Evolutionary conservation across 1,284 basidiomycete genomes (phyloP), one percentile per base, ranked within the genome.

Genomic region (Takashimella tepidaria): DNA sequence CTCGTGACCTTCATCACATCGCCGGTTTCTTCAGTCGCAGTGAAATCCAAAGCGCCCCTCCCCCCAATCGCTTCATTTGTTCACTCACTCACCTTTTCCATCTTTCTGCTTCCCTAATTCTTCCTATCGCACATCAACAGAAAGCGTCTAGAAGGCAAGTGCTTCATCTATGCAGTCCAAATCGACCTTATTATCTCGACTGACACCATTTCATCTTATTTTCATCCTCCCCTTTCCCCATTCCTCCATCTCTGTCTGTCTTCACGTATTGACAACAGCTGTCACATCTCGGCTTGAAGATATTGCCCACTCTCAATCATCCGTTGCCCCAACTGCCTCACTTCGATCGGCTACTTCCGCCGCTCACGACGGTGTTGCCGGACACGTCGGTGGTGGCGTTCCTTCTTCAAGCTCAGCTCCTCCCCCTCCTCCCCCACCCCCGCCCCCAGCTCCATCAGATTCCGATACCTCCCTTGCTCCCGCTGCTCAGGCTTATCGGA

Each of bases 261-360:
- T 31, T 13, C n/a, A 23, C 13, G 50, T 58, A 45, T 49, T 44
- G 8, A 56, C 23, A 65, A 88, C 95, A 80, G 95, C 96, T 45
- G 91, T 92, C 2, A 93, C 92, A 6, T 92, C 90, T 49, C 84
- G 95, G 50, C 83, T 98, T 24, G 95, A 98, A 76, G 95, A 98
- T 71, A 81, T 97, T 56, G 88, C 87, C 50, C 74, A 80, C 55
- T 78, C 79, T 24, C 70, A 68, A 47, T 62, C 66, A 12, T 60
- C 69, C 16, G 58, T 57, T n/a, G 52, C 62, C 3, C 49, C 59
- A 5, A 45, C 54, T 21, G 54, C 60, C 3, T 50, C 64, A 19
- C 53, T 67, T 41, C 58, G 63, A 45, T 67, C 68, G 3, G 59
- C 70, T 2, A 72, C 68, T 11, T 43, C 76, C 77, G 49, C 75